A percentile compares a stretch with the other conserved stretches of the same genome.
Evolutionary conservation across 108 stramenopile genomes (phyloP).

Genomic region (Nannochloropsis salina): DNA sequence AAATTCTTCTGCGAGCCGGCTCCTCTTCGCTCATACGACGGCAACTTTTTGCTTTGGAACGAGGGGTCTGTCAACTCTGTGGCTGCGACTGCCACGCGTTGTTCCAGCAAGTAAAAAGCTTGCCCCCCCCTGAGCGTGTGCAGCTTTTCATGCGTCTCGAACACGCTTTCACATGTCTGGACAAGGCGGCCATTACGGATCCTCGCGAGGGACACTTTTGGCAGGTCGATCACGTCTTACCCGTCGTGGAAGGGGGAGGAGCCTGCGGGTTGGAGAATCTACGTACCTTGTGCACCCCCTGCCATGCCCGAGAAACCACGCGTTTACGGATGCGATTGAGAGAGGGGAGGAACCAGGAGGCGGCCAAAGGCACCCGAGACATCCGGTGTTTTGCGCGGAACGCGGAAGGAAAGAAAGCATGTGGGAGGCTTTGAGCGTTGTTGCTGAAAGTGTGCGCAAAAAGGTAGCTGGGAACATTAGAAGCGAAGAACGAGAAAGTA

Average conservation of each 20-base stretch:
- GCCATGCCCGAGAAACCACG: constrained; percentile 61
- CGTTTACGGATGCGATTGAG: constrained; percentile 20
- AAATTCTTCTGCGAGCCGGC: constrained; percentile 1
- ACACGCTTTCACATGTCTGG: constrained; percentile 57
- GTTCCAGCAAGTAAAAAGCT: constrained; percentile 53
- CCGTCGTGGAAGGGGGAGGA: constrained; percentile 75
- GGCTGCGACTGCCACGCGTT: constrained; percentile 58
- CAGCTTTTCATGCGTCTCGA: constrained; percentile 61
- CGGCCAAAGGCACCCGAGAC: not conserved
- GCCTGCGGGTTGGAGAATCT: constrained; percentile 62
- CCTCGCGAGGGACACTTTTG: constrained; percentile 69
- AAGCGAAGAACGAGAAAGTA: not conserved
- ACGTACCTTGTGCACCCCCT: constrained; percentile 69
- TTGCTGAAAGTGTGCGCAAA: not conserved
- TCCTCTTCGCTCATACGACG: constrained; percentile 21
- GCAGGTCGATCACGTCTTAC: constrained; percentile 72
- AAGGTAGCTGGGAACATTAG: no score
- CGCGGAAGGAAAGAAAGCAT: not conserved
- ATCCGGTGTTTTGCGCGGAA: not conserved
- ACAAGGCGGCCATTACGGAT: constrained; percentile 55
- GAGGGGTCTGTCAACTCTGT: constrained; percentile 51
- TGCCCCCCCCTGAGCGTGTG: constrained; percentile 66
- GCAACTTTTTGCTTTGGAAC: constrained; percentile 33
- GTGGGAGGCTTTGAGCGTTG: not conserved
- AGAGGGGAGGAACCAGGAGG: not conserved